These are phyloP conservation scores for Lichtheimia ornata DNA, from an alignment of 371 early-diverging fungal genomes.

Conservation along the genomic window DNA sequence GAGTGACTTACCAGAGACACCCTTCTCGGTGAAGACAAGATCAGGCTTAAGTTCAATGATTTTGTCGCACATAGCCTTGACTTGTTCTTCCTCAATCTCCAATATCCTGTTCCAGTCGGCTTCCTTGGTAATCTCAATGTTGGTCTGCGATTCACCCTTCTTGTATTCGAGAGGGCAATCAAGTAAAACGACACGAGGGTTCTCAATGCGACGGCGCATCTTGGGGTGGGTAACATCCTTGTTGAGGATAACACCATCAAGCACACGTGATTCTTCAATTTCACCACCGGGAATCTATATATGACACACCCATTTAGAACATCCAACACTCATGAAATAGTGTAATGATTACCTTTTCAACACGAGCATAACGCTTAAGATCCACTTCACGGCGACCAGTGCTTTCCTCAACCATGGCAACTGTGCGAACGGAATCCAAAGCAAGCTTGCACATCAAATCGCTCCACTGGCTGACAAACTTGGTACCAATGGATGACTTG, in stretches of 20 bases:
- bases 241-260: constrained; percentile 99
- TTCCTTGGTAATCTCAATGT: constrained; percentile 97
- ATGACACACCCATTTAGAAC: background rate
- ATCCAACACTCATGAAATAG: background rate
- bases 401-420: constrained; percentile 76
- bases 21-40: constrained; percentile 99
- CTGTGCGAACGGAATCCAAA: constrained; percentile 93
- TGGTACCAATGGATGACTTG: constrained; percentile 95
- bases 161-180: constrained; percentile 99
- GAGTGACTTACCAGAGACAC: constrained; percentile 80
- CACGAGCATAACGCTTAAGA: constrained; percentile 97
- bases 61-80: constrained; percentile 95
- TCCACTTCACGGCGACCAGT: constrained; percentile 85
- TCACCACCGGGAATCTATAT: constrained; percentile 95
- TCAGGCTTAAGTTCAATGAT: constrained; percentile 98
- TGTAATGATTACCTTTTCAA: constrained; percentile 84
- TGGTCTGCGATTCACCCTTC: constrained; percentile 99
- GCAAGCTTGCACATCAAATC: constrained; percentile 98
- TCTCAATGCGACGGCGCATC: constrained; percentile 98
- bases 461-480: constrained; percentile 94
- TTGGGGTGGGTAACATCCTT: constrained; percentile 99
- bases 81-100: constrained; percentile 99
- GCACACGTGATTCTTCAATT: constrained; percentile 94
- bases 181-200: constrained; percentile 96
- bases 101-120: constrained; percentile 96